Conservation (phyloP, 306 rosid genomes). For the Sicyos edulis region DNA sequence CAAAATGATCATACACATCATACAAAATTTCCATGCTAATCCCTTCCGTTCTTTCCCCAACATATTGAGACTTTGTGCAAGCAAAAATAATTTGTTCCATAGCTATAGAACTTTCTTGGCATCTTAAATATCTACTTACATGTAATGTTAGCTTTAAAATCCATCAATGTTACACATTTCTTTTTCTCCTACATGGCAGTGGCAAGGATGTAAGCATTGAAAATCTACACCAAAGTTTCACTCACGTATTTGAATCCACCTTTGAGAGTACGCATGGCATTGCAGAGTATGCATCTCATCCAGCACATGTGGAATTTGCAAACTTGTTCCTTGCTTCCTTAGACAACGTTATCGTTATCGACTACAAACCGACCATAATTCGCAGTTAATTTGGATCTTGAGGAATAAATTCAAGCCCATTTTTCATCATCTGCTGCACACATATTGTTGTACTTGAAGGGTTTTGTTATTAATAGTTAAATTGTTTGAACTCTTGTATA, state of each 20-base stretch:
- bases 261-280: constrained; percentile 68
- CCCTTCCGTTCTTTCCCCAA: background rate
- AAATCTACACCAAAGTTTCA: constrained; percentile 74
- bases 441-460: background rate
- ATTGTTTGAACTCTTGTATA: background rate
- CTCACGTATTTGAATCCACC: constrained; percentile 84
- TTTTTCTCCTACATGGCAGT: constrained; percentile 33
- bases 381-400: background rate
- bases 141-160: background rate
- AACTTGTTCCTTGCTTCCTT: constrained; percentile 35
- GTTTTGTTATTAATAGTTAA: background rate
- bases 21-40: background rate
- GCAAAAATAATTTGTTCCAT: background rate
- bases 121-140: background rate
- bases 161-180: background rate
- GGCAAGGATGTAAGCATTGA: constrained; percentile 72
- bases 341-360: constrained; percentile 58
- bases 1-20: background rate
- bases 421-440: constrained; percentile 2
- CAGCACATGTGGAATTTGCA: constrained; percentile 67
- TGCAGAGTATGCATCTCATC: constrained; percentile 70
- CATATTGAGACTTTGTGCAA: background rate
- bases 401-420: background rate
- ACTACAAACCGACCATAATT: constrained; percentile 53
- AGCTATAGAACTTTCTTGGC: background rate